Conservation (phyloP, 2,329 filamentous ascomycete genomes). For the Colletotrichum spaethianum region DNA sequence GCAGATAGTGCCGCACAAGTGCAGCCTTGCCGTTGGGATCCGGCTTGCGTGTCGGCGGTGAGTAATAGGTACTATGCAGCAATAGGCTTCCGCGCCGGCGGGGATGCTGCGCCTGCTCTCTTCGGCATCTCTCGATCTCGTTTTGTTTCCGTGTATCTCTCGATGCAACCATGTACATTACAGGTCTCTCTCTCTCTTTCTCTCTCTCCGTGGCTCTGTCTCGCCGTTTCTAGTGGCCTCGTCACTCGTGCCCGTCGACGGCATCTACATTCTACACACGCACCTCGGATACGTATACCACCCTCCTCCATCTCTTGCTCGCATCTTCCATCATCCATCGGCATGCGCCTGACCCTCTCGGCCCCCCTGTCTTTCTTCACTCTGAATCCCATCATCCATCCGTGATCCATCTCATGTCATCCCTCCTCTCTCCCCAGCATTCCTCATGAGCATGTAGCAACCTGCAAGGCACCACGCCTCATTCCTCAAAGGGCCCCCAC, state of each 20-base stretch:
- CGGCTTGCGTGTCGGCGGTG: conserved; percentile 7
- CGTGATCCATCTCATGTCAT: conserved; percentile 3
- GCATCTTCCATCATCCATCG: conserved; percentile 8
- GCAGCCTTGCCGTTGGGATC: conserved; percentile 11
- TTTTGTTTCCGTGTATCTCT: not conserved
- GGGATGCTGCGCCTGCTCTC: not conserved
- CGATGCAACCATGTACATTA: no score
- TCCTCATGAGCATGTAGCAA: not conserved
- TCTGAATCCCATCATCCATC: not conserved
- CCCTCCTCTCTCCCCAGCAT: not conserved
- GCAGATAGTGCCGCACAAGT: not conserved
- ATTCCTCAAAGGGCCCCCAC: conserved; percentile 12
- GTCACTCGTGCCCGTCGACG: not conserved
- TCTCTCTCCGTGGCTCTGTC: not conserved
- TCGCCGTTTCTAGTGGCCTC: not conserved
- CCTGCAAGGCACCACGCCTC: conserved; percentile 25
- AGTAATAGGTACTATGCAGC: conserved; percentile 13
- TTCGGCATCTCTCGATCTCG: not conserved
- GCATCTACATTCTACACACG: conserved; percentile 4
- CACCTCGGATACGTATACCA: conserved; percentile 32
- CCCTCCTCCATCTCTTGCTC: conserved; percentile 23
- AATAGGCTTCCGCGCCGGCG: conserved; percentile 1
- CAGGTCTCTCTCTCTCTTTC: not conserved
- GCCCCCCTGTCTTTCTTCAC: not conserved
- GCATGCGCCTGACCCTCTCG: conserved; percentile 28